phyloP scores from a whole-genome alignment of 371 early-diverging fungal species.

The Ordospora colligata region DNA sequence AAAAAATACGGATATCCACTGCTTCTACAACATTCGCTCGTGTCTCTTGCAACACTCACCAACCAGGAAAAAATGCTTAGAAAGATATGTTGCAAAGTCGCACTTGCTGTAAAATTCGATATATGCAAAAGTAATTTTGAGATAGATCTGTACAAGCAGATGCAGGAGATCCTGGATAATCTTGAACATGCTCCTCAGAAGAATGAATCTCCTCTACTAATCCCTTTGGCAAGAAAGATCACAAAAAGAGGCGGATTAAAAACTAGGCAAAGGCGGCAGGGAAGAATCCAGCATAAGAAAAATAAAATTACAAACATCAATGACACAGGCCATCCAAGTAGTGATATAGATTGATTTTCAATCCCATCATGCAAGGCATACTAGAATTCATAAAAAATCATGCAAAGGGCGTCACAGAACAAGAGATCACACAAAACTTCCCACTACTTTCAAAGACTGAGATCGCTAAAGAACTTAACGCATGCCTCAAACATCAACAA shows the following conservation, averaged over 20 bases:
- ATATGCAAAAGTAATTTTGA: neutral
- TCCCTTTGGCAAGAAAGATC: neutral
- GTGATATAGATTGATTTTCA: neutral
- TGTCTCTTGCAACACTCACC: neutral
- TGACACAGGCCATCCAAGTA: neutral
- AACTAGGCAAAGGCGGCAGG: neutral
- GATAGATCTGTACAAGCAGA: neutral
- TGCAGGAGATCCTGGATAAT: neutral
- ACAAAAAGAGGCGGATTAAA: neutral
- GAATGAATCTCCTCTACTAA: neutral
- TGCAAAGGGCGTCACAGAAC: conserved; percentile 54
- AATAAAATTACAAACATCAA: neutral
- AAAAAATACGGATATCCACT: neutral
- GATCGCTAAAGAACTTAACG: conserved; percentile 43
- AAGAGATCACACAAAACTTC: conserved; percentile 44
- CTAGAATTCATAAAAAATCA: conserved; percentile 48
- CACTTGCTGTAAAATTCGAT: neutral
- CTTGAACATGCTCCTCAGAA: neutral
- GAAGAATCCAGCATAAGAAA: neutral
- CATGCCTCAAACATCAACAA: conserved; percentile 31
- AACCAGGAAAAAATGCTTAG: neutral
- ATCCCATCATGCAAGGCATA: conserved; percentile 31
- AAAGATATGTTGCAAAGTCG: neutral
- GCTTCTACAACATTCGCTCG: neutral
- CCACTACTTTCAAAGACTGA: conserved; percentile 45